Conservation (phyloP, 1,284 basidiomycete species). For the Porogramme epimiltina region DNA sequence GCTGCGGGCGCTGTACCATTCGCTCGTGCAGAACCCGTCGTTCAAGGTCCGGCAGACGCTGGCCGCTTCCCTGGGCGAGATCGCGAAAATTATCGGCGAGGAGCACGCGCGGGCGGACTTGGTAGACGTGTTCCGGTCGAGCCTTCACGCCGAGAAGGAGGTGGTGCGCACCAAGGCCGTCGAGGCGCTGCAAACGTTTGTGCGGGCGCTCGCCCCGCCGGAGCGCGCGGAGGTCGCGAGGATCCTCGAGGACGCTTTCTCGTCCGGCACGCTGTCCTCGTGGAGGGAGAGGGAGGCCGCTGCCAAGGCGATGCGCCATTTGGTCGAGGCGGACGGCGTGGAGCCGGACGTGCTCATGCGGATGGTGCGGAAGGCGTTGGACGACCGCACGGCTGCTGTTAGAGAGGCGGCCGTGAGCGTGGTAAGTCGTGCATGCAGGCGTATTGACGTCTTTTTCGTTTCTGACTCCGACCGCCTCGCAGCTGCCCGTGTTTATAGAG, state of each 20-base stretch:
- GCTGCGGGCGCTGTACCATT: conserved; percentile 70
- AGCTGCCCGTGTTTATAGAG: conserved; percentile 59
- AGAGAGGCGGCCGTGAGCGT: conserved; percentile 73
- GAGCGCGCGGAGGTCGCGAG: conserved; percentile 56
- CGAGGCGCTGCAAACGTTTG: conserved; percentile 63
- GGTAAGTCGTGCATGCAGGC: conserved; percentile 43
- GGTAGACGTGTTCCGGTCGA: conserved; percentile 72
- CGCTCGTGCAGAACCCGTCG: conserved; percentile 60
- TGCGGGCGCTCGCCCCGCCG: conserved; percentile 52
- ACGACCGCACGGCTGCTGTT: conserved; percentile 84
- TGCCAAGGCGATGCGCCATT: conserved; percentile 53
- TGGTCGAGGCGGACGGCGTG: conserved; percentile 33
- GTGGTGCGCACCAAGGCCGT: conserved; percentile 74
- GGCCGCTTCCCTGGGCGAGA: conserved; percentile 87
- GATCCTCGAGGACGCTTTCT: conserved; percentile 39
- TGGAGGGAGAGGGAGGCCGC: conserved; percentile 86
- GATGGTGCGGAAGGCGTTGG: conserved; percentile 67
- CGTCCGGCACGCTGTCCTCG: conserved; percentile 66
- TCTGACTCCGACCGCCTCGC: conserved; percentile 18
- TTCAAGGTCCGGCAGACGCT: conserved; percentile 75
- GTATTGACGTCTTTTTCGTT: conserved; percentile 19
- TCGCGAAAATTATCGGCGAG: conserved; percentile 84
- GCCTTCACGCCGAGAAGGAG: conserved; percentile 59
- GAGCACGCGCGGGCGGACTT: conserved; percentile 74
- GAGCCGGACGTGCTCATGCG: conserved; percentile 35